phyloP scores from a whole-genome alignment of 768 basidiomycete species.

The Cystobasidium tubakii region DNA sequence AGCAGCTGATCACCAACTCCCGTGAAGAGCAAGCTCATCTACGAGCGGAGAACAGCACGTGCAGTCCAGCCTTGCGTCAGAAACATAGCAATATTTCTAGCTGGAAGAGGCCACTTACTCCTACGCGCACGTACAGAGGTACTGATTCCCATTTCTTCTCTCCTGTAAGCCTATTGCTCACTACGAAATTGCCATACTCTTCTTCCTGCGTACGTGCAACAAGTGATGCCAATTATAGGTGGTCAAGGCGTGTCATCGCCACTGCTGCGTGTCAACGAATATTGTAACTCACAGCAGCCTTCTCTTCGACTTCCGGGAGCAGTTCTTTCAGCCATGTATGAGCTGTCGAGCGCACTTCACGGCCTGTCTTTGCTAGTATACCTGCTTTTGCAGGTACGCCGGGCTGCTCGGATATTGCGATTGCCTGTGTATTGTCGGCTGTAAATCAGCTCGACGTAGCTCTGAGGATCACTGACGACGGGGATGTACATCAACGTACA shows the following conservation, averaged over 20 bases:
- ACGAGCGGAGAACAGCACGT: neutral
- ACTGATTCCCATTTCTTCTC: slow-evolving; percentile 31
- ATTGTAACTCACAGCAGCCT: neutral
- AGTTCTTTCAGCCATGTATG: slow-evolving; percentile 8
- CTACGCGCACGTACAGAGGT: slow-evolving; percentile 36
- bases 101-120: neutral
- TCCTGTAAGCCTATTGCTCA: slow-evolving; percentile 13
- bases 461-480: no score
- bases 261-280: neutral
- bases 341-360: neutral
- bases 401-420: slow-evolving; percentile 8
- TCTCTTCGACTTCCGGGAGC: slow-evolving; percentile 17
- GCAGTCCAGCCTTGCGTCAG: neutral
- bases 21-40: slow-evolving; percentile 35
- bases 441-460: no score
- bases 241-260: neutral
- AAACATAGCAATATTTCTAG: neutral
- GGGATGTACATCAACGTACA: neutral
- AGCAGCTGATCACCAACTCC: slow-evolving; percentile 5
- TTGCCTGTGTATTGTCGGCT: no score
- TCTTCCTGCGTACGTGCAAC: neutral
- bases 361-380: neutral
- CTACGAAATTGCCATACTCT: slow-evolving; percentile 20
- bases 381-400: slow-evolving; percentile 17
- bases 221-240: neutral